Base-by-base conservation (phyloP, 2,329 filamentous ascomycete species). In the Stagonosporopsis rhizophila region DNA sequence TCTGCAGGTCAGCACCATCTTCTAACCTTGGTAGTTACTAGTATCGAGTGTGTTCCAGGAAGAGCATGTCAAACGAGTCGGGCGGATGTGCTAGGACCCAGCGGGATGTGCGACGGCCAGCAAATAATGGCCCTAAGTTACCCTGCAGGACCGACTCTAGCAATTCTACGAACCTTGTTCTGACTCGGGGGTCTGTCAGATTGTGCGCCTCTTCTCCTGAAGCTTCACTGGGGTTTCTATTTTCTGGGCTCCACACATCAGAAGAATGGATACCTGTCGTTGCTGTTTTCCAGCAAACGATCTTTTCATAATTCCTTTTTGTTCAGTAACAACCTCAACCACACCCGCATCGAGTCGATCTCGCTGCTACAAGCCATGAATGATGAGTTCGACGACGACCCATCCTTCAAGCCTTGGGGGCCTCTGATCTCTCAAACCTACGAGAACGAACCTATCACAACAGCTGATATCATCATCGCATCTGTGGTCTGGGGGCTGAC, bases 381-480 rank as follows among this genome's bases (percentile, higher is more conserved):
- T 38, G 15, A 58, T 32, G 67, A 70, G 40, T 70, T 57, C 28
- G 48, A 40, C n/a, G 35, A 56, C 19, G 51, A 54, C 19, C 60
- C 63, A 4, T 60, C 56, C 14, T 70, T 68, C 51, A 44, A 58
- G 38, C 60, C 67, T 15, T 68, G 63, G 67, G 69, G 69, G 2
- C 69, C 69, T 27, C 46, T 69, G 39, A 67, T 71, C 40, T 68
- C 65, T 2, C 57, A 51, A 9, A 37, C 44, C 4, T 76, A 68
- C 44, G 32, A 56, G 11, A 62, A 62, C 15, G 65, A 75, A 41
- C n/a, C 56, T 15, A 74, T 75, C 38, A 72, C 67, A 2, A 48
- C 49, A n/a, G 25, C 60, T 41, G 72, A 76, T 37, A 66, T 76
- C 44, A 65, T 67, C 35, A 68, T 73, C n/a, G 67, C 72, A 17